Conservation (phyloP, 495 filamentous ascomycete species). For the Parathielavia appendiculata region DNA sequence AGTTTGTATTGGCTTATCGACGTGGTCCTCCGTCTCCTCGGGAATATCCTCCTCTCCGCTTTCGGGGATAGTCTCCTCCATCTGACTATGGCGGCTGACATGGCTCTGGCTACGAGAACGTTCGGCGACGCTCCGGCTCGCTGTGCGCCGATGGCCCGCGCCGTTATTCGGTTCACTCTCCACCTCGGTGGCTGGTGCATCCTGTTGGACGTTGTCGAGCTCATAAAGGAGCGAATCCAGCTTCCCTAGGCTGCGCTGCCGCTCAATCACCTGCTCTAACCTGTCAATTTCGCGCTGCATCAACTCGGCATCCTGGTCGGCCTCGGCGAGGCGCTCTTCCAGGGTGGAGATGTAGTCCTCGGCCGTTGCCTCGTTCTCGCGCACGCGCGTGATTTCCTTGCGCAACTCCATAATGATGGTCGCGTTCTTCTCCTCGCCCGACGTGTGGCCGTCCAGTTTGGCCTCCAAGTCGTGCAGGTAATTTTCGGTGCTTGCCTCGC, state of each 20-base stretch:
- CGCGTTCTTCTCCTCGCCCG: constrained; percentile 86
- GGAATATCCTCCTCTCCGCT: constrained; percentile 33
- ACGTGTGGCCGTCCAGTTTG: constrained; percentile 82
- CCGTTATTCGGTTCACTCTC: constrained; percentile 37
- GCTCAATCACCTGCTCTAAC: constrained; percentile 90
- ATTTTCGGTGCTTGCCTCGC: constrained; percentile 80
- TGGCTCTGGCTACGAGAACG: constrained; percentile 50
- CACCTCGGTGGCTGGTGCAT: constrained; percentile 38
- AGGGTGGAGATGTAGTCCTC: constrained; percentile 98
- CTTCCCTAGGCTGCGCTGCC: constrained; percentile 90
- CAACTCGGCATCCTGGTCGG: constrained; percentile 90
- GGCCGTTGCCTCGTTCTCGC: constrained; percentile 80
- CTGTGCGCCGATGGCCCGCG: constrained; percentile 38
- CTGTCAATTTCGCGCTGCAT: constrained; percentile 96
- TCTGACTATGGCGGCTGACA: constrained; percentile 45
- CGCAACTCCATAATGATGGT: constrained; percentile 80
- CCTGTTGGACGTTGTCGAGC: constrained; percentile 73
- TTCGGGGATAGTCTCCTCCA: constrained; percentile 50
- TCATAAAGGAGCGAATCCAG: constrained; percentile 89
- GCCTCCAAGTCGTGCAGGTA: constrained; percentile 89
- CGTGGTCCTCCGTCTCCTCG: constrained; percentile 31
- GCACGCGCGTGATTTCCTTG: constrained; percentile 83
- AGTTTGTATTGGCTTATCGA: constrained; percentile 28
- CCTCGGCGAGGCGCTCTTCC: constrained; percentile 91
- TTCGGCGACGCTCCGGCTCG: constrained; percentile 39